phyloP scores from a whole-genome alignment of 192 early-diverging fungal species.

The Radiomyces spectabilis region DNA sequence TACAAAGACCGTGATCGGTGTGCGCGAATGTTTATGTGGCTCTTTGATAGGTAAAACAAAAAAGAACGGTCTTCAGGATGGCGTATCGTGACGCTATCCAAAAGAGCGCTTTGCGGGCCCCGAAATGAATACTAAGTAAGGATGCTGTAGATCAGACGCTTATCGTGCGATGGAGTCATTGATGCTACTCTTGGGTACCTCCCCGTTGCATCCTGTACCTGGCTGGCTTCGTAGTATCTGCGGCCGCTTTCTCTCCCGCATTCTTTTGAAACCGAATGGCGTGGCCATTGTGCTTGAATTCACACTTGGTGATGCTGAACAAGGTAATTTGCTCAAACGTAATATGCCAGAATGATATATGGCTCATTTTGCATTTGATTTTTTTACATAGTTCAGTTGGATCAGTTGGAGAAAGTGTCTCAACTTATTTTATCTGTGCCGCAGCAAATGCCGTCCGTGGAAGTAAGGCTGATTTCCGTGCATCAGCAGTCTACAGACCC shows the following conservation, averaged over 20 bases:
- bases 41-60: conserved; percentile 29
- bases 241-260: conserved; percentile 58
- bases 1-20: no score
- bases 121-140: conserved; percentile 27
- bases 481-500: no score
- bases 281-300: conserved; percentile 59
- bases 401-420: conserved; percentile 50
- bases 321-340: conserved; percentile 23
- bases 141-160: conserved; percentile 37
- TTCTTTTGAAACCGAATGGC: conserved; percentile 58
- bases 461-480: no score
- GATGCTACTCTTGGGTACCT: conserved; percentile 51
- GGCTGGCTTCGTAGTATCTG: conserved; percentile 61
- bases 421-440: conserved; percentile 52
- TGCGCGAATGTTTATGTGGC: conserved; percentile 27
- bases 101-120: conserved; percentile 9
- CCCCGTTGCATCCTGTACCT: conserved; percentile 40
- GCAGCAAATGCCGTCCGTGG: conserved; percentile 45
- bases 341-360: not conserved
- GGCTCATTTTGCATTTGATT: not conserved
- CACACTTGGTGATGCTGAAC: conserved; percentile 48
- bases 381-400: conserved; percentile 32
- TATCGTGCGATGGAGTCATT: conserved; percentile 58
- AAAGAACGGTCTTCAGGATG: no score
- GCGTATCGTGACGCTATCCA: no score